Base-by-base conservation (phyloP, 2,329 filamentous ascomycete genomes). In the Sporothrix dimorphospora region DNA sequence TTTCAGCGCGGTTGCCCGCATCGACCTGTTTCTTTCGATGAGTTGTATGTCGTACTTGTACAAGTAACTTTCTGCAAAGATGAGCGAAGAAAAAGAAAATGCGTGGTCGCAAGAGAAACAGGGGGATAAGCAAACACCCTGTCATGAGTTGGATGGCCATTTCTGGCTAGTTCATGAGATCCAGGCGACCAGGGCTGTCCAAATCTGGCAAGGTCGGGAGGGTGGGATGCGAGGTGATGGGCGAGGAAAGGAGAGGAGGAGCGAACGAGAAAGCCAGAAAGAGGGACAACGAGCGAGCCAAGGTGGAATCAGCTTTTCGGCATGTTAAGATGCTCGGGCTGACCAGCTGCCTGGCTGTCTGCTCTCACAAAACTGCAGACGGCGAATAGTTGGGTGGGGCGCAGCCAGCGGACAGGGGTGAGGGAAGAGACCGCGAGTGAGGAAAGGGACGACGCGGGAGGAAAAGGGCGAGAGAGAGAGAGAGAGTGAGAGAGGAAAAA, bases 141-240 rank as follows among this genome's bases (percentile, higher is more conserved):
- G 42, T 49, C 42, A 66, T 47, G 40, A 66, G 49, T 66, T 49
- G 24, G 40, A 34, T 21, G 24, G 42, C 63, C 63, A 49, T 34
- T 49, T 66, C 19, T 66, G 63, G 63, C 63, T 66, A 49, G 63
- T 66, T 65, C 21, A 27, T 65, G 59, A 65, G 59, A 65, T 65
- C 42, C 21, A 47, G 27, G 27, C 42, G 63, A 66, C 63, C 24
- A 66, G 63, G 63, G 24, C n/a, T 49, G 63, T 66, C 63, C 42
- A 24, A 66, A 66, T 34, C 6, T 12, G 42, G 63, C 24, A 66
- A 66, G 42, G 63, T 49, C 40, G 27, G 59, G 59, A n/a, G 59
- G 21, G 27, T 59, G 59, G 59, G 59, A 45, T 27, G 38, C n/a
- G 21, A 27, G 30, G 47, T 34, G 51, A 70, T 16, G 34, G 6